Conservation (phyloP, 2,329 filamentous ascomycete species). For the Alternaria triticimaculans region DNA sequence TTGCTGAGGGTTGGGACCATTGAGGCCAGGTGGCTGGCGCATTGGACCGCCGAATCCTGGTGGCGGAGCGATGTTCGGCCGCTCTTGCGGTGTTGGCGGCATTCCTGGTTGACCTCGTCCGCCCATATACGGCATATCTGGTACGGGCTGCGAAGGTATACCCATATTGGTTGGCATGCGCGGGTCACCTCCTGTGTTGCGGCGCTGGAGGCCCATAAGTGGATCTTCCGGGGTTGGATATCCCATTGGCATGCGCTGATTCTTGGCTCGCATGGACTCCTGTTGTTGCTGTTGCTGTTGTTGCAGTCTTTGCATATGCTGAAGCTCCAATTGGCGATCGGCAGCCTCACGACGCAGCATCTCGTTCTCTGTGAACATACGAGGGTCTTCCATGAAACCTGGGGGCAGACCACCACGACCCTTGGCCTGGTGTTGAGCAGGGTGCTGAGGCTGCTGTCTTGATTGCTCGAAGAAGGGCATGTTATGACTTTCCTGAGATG, state of each 20-base stretch:
- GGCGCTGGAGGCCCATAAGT: conserved; percentile 43
- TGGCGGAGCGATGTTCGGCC: conserved; percentile 45
- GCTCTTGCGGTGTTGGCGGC: conserved; percentile 46
- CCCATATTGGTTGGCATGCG: conserved; percentile 51
- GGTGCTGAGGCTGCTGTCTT: conserved; percentile 42
- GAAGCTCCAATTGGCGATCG: conserved; percentile 37
- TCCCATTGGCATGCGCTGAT: conserved; percentile 40
- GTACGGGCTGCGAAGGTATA: conserved; percentile 49
- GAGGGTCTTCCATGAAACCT: conserved; percentile 47
- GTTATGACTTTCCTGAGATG: conserved; percentile 37
- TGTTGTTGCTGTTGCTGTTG: conserved; percentile 26
- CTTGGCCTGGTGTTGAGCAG: conserved; percentile 40
- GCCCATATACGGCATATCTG: conserved; percentile 45
- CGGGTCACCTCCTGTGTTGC: conserved; percentile 45
- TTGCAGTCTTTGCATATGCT: conserved; percentile 39
- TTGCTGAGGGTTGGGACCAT: conserved; percentile 35
- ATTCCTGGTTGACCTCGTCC: conserved; percentile 44
- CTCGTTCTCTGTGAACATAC: conserved; percentile 42
- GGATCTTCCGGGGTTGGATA: conserved; percentile 45
- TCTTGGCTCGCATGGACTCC: conserved; percentile 44
- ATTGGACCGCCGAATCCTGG: conserved; percentile 47
- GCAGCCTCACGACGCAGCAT: conserved; percentile 42
- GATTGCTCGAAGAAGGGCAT: conserved; percentile 46
- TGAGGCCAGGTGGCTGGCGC: conserved; percentile 46
- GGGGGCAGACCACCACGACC: conserved; percentile 45